Evolutionary conservation across 2,329 filamentous ascomycete genomes (phyloP).

Genomic region (Cladosporium colombiae): DNA sequence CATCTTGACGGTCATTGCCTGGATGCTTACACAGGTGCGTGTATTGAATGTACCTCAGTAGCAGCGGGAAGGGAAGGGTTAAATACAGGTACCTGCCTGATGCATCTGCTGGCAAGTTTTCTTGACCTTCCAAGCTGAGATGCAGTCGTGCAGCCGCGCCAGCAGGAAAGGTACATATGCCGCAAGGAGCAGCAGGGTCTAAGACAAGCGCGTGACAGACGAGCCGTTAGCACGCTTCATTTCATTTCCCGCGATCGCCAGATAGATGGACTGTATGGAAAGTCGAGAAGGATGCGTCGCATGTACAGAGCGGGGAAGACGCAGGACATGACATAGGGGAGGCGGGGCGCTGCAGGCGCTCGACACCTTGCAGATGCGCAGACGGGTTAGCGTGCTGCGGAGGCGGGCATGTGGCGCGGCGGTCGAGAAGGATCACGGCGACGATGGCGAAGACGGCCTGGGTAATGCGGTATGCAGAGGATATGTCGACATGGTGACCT

Average conservation of each 20-base stretch:
- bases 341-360: slow-evolving; percentile 16
- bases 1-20: slow-evolving; percentile 7
- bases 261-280: background rate
- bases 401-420: background rate
- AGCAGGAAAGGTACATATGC: slow-evolving; percentile 18
- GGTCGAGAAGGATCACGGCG: slow-evolving; percentile 1
- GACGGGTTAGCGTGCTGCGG: background rate
- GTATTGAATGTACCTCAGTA: slow-evolving; percentile 4
- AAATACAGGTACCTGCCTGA: slow-evolving; percentile 12
- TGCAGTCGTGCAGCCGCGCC: slow-evolving; percentile 5
- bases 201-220: slow-evolving; percentile 16
- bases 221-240: slow-evolving; percentile 15
- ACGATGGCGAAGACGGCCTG: slow-evolving; percentile 7
- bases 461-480: background rate
- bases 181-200: slow-evolving; percentile 16
- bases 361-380: slow-evolving; percentile 13
- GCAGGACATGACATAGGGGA: slow-evolving; percentile 14
- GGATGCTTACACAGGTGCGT: background rate
- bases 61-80: background rate
- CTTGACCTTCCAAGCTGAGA: background rate
- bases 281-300: background rate
- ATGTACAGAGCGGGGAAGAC: slow-evolving; percentile 14
- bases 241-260: background rate
- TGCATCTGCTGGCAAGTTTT: background rate
- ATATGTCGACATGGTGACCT: slow-evolving; percentile 15